Percentiles rank a stretch among this genome's conserved stretches.
Conservation (phyloP, 345 rosid species). For the Eucalyptus shirleyi region DNA sequence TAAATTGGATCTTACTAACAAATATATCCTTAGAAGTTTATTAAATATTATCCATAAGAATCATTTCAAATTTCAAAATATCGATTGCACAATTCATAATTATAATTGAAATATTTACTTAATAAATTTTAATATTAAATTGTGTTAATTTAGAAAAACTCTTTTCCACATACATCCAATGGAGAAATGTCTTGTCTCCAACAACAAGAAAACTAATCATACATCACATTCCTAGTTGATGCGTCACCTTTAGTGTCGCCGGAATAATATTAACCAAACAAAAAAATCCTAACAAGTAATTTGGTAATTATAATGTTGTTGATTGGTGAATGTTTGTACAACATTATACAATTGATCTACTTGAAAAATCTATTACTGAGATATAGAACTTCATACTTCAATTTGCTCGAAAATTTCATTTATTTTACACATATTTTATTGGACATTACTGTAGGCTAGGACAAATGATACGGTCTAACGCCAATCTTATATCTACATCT, state of each 20-base stretch:
- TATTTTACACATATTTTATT: background rate
- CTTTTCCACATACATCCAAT: background rate
- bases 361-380: background rate
- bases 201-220: background rate
- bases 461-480: background rate
- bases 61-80: background rate
- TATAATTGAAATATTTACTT: background rate
- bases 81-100: background rate
- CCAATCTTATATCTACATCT: background rate
- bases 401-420: background rate
- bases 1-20: background rate
- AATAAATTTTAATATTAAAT: background rate
- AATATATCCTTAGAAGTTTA: background rate
- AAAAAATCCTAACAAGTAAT: background rate
- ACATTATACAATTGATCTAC: background rate
- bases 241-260: background rate
- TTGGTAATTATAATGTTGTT: background rate
- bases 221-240: background rate
- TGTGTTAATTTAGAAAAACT: background rate
- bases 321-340: background rate
- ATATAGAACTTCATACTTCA: too few relatives aligned
- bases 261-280: background rate
- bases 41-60: background rate
- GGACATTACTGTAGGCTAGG: background rate
- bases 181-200: background rate